Evolutionary conservation across 768 basidiomycete genomes (phyloP).

Genomic region (Rhodosporidiobolus sp.): DNA sequence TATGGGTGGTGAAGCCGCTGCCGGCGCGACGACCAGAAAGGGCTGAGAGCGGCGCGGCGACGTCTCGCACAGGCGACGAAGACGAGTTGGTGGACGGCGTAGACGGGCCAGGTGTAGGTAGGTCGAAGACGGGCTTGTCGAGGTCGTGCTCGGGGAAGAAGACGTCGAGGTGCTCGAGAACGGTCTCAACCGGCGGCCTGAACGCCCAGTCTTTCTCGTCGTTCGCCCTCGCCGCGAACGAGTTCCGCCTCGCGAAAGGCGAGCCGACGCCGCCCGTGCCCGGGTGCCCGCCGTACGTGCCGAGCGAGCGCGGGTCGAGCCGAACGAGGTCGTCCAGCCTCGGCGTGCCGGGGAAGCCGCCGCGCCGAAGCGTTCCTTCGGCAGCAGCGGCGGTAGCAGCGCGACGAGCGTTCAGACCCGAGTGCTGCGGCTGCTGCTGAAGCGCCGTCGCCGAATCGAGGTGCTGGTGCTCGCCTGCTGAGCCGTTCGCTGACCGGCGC

Average conservation of each 20-base stretch:
- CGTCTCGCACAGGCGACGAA: conserved; percentile 39
- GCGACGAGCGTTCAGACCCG: conserved; percentile 1
- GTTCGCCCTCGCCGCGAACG: conserved; percentile 33
- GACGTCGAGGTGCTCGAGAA: conserved; percentile 85
- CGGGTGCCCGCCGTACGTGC: neutral
- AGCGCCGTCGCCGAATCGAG: too few species aligned
- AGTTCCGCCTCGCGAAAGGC: conserved; percentile 25
- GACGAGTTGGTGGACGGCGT: conserved; percentile 63
- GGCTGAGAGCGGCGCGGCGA: neutral
- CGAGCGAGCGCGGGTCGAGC: neutral
- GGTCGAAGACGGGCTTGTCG: conserved; percentile 91
- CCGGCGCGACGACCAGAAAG: conserved; percentile 45
- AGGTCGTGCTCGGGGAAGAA: conserved; percentile 96
- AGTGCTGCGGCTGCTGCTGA: conserved; percentile 1
- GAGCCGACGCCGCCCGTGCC: neutral
- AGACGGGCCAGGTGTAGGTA: conserved; percentile 68
- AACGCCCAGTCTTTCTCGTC: conserved; percentile 41
- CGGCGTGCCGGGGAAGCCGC: neutral
- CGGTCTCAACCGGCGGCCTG: conserved; percentile 61
- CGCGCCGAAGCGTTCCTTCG: neutral
- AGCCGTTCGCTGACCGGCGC: too few species aligned
- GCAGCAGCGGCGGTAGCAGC: neutral
- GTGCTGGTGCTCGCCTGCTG: too few species aligned
- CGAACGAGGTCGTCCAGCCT: conserved; percentile 27
- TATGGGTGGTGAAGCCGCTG: conserved; percentile 1